These are phyloP conservation scores for Xerocomellus intermedius DNA, from an alignment of 768 basidiomycete species.

Conservation along the genomic window DNA sequence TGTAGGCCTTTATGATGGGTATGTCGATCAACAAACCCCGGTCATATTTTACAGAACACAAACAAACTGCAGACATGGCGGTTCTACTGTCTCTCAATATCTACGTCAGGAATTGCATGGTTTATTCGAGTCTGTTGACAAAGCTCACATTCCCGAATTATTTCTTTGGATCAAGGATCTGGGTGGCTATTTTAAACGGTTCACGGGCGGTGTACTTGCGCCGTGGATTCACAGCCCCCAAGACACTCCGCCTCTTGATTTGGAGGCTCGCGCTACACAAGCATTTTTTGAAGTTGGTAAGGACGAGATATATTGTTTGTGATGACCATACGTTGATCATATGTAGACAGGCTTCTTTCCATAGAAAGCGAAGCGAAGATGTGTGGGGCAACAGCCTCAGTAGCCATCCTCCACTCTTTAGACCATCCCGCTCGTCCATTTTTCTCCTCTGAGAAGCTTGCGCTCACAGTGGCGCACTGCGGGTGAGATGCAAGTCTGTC, in stretches of 20 bases:
- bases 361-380: slow-evolving; percentile 64
- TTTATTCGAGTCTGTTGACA: slow-evolving; percentile 76
- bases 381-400: slow-evolving; percentile 89
- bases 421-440: slow-evolving; percentile 80
- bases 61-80: slow-evolving; percentile 72
- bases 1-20: slow-evolving; percentile 93
- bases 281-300: slow-evolving; percentile 79
- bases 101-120: slow-evolving; percentile 83
- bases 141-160: slow-evolving; percentile 69
- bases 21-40: slow-evolving; percentile 14
- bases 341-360: slow-evolving; percentile 68
- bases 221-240: slow-evolving; percentile 54
- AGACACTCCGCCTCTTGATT: slow-evolving; percentile 47
- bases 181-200: slow-evolving; percentile 91
- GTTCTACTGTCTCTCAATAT: slow-evolving; percentile 85
- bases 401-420: slow-evolving; percentile 87
- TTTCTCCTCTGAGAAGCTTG: slow-evolving; percentile 71
- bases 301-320: slow-evolving; percentile 1
- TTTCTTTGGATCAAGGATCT: slow-evolving; percentile 74
- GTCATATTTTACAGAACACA: background rate
- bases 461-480: slow-evolving; percentile 88
- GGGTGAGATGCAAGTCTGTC: slow-evolving; percentile 52
- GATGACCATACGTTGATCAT: slow-evolving; percentile 4
- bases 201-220: slow-evolving; percentile 72
- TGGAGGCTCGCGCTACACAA: slow-evolving; percentile 83